These are phyloP conservation scores for Bonnemaisonia californica DNA, from an alignment of 31 red algal genomes.

Conservation along the genomic window DNA sequence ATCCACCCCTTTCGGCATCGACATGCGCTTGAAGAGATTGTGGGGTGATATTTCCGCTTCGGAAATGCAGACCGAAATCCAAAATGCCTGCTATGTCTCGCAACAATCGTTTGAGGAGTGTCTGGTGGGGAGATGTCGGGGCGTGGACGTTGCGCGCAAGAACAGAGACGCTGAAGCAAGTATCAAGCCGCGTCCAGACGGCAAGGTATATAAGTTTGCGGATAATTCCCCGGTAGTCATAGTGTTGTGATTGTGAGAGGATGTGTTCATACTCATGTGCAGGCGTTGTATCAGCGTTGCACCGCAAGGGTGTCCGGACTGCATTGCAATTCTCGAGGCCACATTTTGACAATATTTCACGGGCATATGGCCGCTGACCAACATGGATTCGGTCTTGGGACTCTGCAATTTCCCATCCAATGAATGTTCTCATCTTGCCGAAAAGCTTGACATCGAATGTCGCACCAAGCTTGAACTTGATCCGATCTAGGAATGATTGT, in stretches of 20 bases:
- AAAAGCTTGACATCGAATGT: not conserved
- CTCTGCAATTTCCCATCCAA: constrained; percentile 1
- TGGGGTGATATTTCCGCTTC: too few species aligned
- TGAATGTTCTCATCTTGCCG: not conserved
- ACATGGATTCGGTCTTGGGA: not conserved
- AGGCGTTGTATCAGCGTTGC: too few species aligned
- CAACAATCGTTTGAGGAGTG: constrained; percentile 19
- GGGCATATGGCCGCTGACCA: not conserved
- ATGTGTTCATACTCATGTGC: too few species aligned
- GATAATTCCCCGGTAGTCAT: too few species aligned
- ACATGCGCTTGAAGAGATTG: not conserved
- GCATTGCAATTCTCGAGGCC: too few species aligned
- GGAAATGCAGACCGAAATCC: not conserved
- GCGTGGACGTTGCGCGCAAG: constrained; percentile 1
- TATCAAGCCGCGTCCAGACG: constrained; percentile 7
- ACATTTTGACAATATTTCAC: too few species aligned
- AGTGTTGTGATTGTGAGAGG: too few species aligned
- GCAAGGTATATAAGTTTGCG: not conserved
- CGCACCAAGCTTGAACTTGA: not conserved
- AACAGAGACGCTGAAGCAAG: not conserved
- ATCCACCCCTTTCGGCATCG: constrained; percentile 29
- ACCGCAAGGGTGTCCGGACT: too few species aligned
- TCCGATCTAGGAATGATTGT: not conserved
- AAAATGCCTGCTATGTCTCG: not conserved
- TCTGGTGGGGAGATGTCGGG: not conserved